Evolutionary conservation across 208 protist genomes (phyloP), one percentile per base, ranked within the genome.

Genomic region (Angomonas ambiguus): DNA sequence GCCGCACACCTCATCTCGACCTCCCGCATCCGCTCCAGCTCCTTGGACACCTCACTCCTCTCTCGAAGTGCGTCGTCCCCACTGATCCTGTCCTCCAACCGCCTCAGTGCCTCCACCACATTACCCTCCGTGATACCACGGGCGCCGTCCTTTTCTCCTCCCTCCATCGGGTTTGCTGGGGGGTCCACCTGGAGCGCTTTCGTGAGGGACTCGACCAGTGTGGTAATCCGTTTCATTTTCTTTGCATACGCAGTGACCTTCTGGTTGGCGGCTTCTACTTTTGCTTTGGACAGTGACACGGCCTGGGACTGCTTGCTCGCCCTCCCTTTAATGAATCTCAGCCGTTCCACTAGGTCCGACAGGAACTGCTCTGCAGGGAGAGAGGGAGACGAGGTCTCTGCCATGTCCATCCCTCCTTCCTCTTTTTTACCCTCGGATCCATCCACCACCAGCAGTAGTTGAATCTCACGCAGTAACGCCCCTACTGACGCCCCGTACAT

Each of bases 61-160:
- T 85, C 69, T 27, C 65, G 20, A 33, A 88, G 56, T 1, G 53
- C 55, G 22, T 42, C 70, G 58, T 81, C 65, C 0, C 65, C 51
- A 22, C 70, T 61, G 6, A 92, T 64, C 16, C 78, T 74, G 22
- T 65, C 42, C 20, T 78, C 74, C 8, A 92, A 20, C 11, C 77
- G 63, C 53, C 74, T 75, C 42, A 92, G 51, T 30, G 75, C 69
- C 31, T 89, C 78, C 42, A 89, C 57, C 6, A 92, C 56, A 24
- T 83, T 86, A 13, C 27, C 34, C 56, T 92, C 86, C 18, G 69
- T 83, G 0, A 92, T 71, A 45, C 57, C 16, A 6, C 5, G 30
- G 3, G 20, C 57, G 10, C 1, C 5, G 2, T 49, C 57, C 33
- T 49, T 24, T 24, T 62, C 22, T 5, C 28, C 34, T 3, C 16